A percentile compares a stretch with the other conserved stretches of the same genome.
Evolutionary conservation across 768 basidiomycete genomes (phyloP).

Genomic region (Phanerochaete sordida): DNA sequence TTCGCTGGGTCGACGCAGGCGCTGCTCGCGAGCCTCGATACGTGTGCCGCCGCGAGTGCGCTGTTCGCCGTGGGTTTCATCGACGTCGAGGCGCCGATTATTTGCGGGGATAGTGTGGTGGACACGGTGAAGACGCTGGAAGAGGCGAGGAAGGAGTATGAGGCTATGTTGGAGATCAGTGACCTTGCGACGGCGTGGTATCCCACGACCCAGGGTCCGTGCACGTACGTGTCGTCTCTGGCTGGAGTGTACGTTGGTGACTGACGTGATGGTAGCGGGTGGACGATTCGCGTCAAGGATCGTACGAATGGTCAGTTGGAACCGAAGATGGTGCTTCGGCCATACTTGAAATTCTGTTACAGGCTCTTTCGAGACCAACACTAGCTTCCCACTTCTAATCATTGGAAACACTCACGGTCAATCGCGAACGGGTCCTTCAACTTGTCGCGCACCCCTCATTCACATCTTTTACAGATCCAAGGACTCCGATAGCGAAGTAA

Average conservation of each 20-base stretch:
- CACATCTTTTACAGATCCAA: no score
- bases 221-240: neutral
- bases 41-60: neutral
- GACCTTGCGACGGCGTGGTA: neutral
- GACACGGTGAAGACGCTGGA: neutral
- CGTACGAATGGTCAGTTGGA: no score
- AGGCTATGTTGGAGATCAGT: neutral
- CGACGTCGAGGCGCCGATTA: neutral
- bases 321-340: neutral
- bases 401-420: slow-evolving; percentile 19
- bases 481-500: slow-evolving; percentile 11
- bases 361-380: slow-evolving; percentile 17
- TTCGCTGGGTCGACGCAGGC: neutral
- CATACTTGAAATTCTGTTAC: neutral
- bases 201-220: neutral
- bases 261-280: neutral
- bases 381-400: slow-evolving; percentile 24
- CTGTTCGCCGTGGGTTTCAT: neutral
- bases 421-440: no score
- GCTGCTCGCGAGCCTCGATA: neutral
- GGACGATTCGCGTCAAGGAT: neutral
- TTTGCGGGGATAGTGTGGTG: neutral
- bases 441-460: no score
- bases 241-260: neutral
- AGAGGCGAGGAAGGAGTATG: neutral